Evolutionary conservation across 345 rosid species (phyloP).

Genomic region (Clarkia xantiana): DNA sequence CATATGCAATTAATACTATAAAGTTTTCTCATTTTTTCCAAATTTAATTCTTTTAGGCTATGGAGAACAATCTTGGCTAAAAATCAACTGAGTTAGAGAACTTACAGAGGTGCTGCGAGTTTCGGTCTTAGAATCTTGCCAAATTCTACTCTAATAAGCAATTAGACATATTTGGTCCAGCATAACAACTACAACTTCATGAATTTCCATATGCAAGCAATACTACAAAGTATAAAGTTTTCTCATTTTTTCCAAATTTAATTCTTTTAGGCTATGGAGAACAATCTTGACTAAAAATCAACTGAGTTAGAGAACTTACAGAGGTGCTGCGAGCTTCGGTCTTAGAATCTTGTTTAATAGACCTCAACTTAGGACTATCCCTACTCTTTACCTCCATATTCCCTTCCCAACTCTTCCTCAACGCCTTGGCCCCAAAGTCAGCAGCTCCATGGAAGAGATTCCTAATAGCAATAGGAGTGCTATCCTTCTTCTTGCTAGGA

Average conservation of each 20-base stretch:
- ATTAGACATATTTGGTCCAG: no score
- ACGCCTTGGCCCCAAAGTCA: constrained; percentile 77
- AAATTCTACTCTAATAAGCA: no score
- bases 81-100: not conserved
- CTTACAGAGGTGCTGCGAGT: constrained; percentile 57
- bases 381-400: constrained; percentile 49
- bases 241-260: no score
- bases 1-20: no score
- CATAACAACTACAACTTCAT: no score
- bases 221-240: no score
- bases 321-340: constrained; percentile 42
- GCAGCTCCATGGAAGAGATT: constrained; percentile 48
- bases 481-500: constrained; percentile 11
- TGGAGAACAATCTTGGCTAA: not conserved
- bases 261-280: not conserved
- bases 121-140: constrained; percentile 32
- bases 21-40: no score
- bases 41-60: not conserved
- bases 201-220: no score
- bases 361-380: constrained; percentile 30
- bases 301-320: constrained; percentile 31
- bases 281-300: not conserved
- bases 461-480: constrained; percentile 42
- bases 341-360: constrained; percentile 17
- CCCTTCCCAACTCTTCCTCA: constrained; percentile 99